Base-by-base conservation (phyloP, 2,329 filamentous ascomycete species). In the Colletotrichum tamarilloi region DNA sequence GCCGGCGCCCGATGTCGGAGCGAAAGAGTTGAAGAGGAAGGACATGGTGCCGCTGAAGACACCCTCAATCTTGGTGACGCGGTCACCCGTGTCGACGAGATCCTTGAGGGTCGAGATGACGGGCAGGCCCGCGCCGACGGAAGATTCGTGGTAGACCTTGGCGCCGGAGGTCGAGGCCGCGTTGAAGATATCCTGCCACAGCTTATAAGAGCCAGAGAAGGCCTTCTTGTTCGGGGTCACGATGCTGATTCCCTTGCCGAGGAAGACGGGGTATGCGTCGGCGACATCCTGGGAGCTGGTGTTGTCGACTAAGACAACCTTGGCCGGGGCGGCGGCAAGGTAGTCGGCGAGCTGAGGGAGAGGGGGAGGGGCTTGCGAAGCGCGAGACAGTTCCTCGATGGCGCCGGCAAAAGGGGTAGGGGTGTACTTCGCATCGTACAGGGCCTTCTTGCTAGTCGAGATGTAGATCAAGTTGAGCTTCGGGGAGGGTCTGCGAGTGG, bases 151-250 rank as follows among this genome's bases (percentile, higher is more conserved):
- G 88, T 97, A 98, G 73, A 98, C 88, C 80, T 95, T 93, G 56
- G 95, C 94, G 56, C 93, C 93, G 1, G 90, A 90, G 35, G 89
- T 87, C 60, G 89, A 87, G 1, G 95, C 92, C 1, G 94, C 89
- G 3, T 87, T 85, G 83, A 97, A 97, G 80, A 99, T 98, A 75
- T 93, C 91, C 79, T 94, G 90, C 95, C 96, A 99, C 68, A 98
- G 87, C 77, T 91, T 87, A 79, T 94, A 92, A 58, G 90, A 91
- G 71, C 93, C 92, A 0, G 95, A 97, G 85, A 99, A 99, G 16
- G 94, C 96, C 85, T 99, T 99, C 88, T 99, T 99, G 88, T 98
- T 99, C 56, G 97, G 95, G 1, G 97, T 99, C 32, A 98, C 94
- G 78, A 99, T 91, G 83, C 92, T 96, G 82, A 99, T 92, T 14